Percentiles rank a stretch among this genome's conserved stretches.
Conservation (phyloP, 2,329 filamentous ascomycete species). For the Neofusicoccum cordaticola region DNA sequence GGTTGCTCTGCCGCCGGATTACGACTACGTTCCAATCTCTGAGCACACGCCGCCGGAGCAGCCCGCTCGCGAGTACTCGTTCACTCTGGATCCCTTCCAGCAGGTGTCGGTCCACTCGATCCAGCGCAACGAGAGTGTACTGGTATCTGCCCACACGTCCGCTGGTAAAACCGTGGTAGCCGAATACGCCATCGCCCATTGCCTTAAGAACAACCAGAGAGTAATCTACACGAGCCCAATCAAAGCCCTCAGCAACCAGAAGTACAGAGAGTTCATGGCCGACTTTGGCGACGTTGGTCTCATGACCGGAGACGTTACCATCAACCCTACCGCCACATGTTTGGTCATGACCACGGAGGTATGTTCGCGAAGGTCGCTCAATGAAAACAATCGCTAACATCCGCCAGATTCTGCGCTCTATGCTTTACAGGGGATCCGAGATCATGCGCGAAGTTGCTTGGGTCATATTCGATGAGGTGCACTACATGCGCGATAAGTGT, state of each 20-base stretch:
- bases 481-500: conserved; percentile 92
- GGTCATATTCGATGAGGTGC: conserved; percentile 98
- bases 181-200: conserved; percentile 97
- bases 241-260: conserved; percentile 97
- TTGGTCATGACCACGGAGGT: conserved; percentile 95
- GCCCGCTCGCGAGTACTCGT: conserved; percentile 80
- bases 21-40: conserved; percentile 91
- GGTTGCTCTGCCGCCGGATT: conserved; percentile 89
- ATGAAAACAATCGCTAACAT: background rate
- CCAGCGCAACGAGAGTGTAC: conserved; percentile 89
- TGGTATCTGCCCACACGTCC: conserved; percentile 95
- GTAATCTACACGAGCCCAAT: conserved; percentile 99
- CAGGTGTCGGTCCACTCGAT: conserved; percentile 92
- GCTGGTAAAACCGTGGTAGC: conserved; percentile 98
- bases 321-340: conserved; percentile 97
- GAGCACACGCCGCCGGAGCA: conserved; percentile 86
- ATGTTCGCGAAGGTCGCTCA: background rate
- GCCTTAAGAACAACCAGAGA: conserved; percentile 92
- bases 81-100: conserved; percentile 96
- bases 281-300: conserved; percentile 96
- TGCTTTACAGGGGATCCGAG: conserved; percentile 96
- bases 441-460: conserved; percentile 99
- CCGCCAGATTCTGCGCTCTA: conserved; percentile 79
- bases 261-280: conserved; percentile 92
- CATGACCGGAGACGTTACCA: conserved; percentile 99